Conservation (phyloP, 192 early-diverging fungal genomes). For the Rhizophagus sp. region DNA sequence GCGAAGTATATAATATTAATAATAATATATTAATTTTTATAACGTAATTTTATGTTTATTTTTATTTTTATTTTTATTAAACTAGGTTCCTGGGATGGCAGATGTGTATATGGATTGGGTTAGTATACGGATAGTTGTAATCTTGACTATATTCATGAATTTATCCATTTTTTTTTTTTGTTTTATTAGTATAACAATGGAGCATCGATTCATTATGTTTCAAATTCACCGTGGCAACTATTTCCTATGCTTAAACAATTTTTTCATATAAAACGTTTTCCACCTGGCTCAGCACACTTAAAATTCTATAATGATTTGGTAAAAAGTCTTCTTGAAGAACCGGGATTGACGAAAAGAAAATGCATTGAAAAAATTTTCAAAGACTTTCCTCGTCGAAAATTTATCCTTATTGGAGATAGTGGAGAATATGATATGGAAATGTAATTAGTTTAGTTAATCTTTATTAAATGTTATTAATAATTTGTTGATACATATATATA, state of each 20-base stretch:
- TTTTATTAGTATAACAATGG: conserved; percentile 54
- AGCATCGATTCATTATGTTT: conserved; percentile 82
- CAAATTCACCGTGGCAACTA: conserved; percentile 83
- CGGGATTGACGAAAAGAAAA: conserved; percentile 51
- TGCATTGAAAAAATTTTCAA: conserved; percentile 42
- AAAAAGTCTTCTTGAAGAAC: conserved; percentile 56
- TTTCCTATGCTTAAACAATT: conserved; percentile 68
- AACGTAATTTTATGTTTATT: neutral
- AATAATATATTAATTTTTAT: neutral
- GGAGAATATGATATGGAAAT: conserved; percentile 86
- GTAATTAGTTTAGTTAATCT: neutral
- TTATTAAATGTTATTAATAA: neutral
- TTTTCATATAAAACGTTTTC: conserved; percentile 66
- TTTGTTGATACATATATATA: neutral
- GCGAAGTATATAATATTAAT: neutral
- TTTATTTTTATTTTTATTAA: neutral
- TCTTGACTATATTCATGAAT: neutral
- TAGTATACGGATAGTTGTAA: conserved; percentile 7
- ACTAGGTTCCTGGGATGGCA: conserved; percentile 68
- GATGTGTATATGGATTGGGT: conserved; percentile 61
- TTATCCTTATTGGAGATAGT: conserved; percentile 83
- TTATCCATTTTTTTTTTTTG: neutral
- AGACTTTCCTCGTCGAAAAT: conserved; percentile 74
- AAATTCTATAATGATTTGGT: conserved; percentile 66
- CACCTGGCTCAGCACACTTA: conserved; percentile 71